These are phyloP conservation scores for Passalora sequoiae DNA, from an alignment of 2,329 filamentous ascomycete genomes.

Conservation along the genomic window DNA sequence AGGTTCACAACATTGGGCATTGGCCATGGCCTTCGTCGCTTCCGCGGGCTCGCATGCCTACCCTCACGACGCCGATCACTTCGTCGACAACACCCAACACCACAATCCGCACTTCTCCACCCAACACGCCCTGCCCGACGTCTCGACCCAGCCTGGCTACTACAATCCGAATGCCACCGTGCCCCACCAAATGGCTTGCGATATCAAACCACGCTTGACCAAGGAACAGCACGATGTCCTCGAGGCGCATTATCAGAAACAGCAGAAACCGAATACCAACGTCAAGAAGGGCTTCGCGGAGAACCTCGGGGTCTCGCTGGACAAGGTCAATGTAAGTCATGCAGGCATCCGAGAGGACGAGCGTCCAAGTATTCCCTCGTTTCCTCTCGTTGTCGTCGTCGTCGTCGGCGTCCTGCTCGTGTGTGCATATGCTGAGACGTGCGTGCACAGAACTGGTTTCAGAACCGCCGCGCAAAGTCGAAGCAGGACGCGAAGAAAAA, in stretches of 20 bases:
- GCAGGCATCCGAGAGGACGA: no score
- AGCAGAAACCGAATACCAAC: conserved; percentile 47
- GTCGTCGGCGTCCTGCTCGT: background rate
- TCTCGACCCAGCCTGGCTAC: conserved; percentile 14
- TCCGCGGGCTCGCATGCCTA: conserved; percentile 1
- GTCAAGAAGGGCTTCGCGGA: conserved; percentile 49
- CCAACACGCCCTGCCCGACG: conserved; percentile 5
- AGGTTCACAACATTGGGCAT: background rate
- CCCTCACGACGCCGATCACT: background rate
- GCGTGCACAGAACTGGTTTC: conserved; percentile 49
- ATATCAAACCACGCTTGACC: conserved; percentile 49
- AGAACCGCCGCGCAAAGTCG: conserved; percentile 49
- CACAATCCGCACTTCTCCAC: conserved; percentile 15
- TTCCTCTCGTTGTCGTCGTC: background rate
- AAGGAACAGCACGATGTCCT: conserved; percentile 52
- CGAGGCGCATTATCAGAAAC: conserved; percentile 45
- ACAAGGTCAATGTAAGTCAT: conserved; percentile 50
- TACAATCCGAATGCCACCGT: conserved; percentile 12
- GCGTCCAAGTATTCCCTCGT: no score
- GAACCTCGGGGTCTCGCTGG: conserved; percentile 44
- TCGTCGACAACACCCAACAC: conserved; percentile 12
- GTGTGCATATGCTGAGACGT: conserved; percentile 3
- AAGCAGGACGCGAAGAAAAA: conserved; percentile 50
- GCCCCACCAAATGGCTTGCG: conserved; percentile 32
- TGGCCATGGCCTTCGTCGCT: conserved; percentile 21